A percentile compares a stretch with the other conserved stretches of the same genome.
phyloP scores from a whole-genome alignment of 1,284 basidiomycete species.

The Bjerkandera adusta region DNA sequence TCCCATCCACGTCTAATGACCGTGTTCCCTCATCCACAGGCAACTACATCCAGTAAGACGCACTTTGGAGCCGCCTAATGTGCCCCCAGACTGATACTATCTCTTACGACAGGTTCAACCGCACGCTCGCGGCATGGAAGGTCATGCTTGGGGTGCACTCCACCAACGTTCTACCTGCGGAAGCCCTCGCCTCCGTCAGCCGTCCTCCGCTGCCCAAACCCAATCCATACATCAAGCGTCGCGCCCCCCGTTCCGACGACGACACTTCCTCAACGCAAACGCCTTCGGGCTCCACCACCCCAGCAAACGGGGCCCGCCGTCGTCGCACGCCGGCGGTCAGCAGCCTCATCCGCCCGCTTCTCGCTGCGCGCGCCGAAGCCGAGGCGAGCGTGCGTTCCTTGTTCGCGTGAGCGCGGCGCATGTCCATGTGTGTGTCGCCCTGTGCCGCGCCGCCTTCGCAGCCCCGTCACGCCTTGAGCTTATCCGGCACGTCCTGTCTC shows the following conservation, averaged over 20 bases:
- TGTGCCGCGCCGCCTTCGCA: no score
- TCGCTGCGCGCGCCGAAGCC: slow-evolving; percentile 9
- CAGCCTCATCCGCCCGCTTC: slow-evolving; percentile 8
- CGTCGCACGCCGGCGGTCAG: background rate
- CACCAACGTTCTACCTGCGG: slow-evolving; percentile 11
- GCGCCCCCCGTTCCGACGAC: background rate
- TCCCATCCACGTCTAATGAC: background rate
- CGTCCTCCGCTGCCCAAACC: slow-evolving; percentile 22
- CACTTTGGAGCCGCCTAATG: background rate
- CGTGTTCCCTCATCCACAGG: slow-evolving; percentile 3
- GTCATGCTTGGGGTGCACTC: slow-evolving; percentile 14
- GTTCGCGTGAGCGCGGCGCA: background rate
- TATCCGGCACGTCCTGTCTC: no score
- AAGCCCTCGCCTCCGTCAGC: slow-evolving; percentile 18
- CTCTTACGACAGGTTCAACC: slow-evolving; percentile 8
- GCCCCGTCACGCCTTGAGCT: no score
- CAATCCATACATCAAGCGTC: slow-evolving; percentile 28
- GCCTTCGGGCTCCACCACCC: background rate
- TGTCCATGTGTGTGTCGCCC: background rate
- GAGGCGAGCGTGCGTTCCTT: slow-evolving; percentile 1
- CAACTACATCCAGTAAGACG: slow-evolving; percentile 14
- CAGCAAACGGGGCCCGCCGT: background rate
- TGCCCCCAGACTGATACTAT: background rate
- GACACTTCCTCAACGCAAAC: background rate
- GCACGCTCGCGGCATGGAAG: slow-evolving; percentile 7